A percentile compares a stretch with the other conserved stretches of the same genome.
Evolutionary conservation across 2,329 filamentous ascomycete genomes (phyloP).

Genomic region (Penicillium sp.): DNA sequence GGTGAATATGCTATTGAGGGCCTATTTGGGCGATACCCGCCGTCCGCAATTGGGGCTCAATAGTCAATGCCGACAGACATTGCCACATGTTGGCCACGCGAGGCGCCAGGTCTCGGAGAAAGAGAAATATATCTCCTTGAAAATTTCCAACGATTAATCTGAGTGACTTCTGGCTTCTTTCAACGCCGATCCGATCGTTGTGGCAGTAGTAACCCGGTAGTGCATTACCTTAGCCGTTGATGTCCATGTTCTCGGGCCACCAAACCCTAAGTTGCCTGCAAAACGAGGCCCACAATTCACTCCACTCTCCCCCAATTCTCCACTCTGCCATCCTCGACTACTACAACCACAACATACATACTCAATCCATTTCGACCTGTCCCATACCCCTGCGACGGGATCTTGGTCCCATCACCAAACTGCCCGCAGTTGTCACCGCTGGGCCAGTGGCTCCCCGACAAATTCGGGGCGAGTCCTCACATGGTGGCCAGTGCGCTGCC

Average conservation of each 20-base stretch:
- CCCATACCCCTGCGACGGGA: neutral
- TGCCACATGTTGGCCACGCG: too few relatives aligned
- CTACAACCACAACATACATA: neutral
- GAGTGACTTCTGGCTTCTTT: too few relatives aligned
- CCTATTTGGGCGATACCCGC: neutral
- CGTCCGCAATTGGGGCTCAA: neutral
- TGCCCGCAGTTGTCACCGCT: slow-evolving; percentile 15
- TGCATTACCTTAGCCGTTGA: too few relatives aligned
- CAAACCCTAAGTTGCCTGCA: too few relatives aligned
- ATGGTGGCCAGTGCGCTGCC: slow-evolving; percentile 30
- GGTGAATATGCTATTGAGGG: neutral
- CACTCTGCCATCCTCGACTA: neutral
- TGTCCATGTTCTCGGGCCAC: too few relatives aligned
- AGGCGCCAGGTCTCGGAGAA: neutral
- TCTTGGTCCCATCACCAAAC: slow-evolving; percentile 13
- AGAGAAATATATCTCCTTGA: neutral
- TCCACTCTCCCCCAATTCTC: neutral
- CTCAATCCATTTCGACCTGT: neutral
- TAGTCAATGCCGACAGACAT: neutral
- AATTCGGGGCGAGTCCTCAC: slow-evolving; percentile 22
- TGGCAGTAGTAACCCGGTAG: too few relatives aligned
- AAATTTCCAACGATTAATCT: neutral
- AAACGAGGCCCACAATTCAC: neutral
- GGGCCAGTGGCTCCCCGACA: slow-evolving; percentile 21
- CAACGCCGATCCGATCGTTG: too few relatives aligned